Evolutionary conservation across 129 eudicot genomes (phyloP).

Genomic region (Flaveria ramosissima): DNA sequence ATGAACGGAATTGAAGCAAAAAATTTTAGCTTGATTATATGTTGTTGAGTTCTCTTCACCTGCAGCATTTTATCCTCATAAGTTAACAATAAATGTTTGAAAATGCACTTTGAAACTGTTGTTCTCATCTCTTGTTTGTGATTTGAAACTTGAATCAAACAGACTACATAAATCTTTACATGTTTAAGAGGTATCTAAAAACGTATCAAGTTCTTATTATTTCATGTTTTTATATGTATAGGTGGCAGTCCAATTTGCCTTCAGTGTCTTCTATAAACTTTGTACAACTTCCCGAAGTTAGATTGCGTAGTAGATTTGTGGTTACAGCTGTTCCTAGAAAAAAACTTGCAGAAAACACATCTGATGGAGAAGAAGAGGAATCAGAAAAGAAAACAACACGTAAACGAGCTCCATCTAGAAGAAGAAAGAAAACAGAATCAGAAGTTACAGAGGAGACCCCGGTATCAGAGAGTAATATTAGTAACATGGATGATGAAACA

Average conservation of each 20-base stretch:
- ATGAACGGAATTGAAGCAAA: background rate
- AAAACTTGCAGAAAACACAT: constrained; percentile 41
- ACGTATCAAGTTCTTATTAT: too few species aligned
- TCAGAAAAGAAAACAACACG: constrained; percentile 57
- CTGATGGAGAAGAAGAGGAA: constrained; percentile 52
- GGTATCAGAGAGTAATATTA: constrained; percentile 26
- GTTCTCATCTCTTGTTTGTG: constrained; percentile 11
- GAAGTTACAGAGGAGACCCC: constrained; percentile 45
- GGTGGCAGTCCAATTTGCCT: constrained; percentile 60
- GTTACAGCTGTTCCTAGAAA: constrained; percentile 52
- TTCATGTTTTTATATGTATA: constrained; percentile 23
- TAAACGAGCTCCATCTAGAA: constrained; percentile 54
- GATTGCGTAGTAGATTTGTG: constrained; percentile 39
- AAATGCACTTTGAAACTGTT: background rate
- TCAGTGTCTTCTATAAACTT: constrained; percentile 40
- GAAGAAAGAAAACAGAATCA: constrained; percentile 50
- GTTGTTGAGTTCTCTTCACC: background rate
- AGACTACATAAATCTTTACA: too few species aligned
- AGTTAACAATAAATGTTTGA: background rate
- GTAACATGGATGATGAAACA: constrained; percentile 38
- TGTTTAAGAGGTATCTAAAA: too few species aligned
- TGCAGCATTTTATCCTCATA: constrained; percentile 7
- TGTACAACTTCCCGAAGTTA: constrained; percentile 47
- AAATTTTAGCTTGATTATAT: constrained; percentile 12
- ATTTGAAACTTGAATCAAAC: constrained; percentile 16